Percentiles rank a stretch among this genome's conserved stretches.
phyloP scores from a whole-genome alignment of 352 stramenopile species.

The Phytopythium oedochilum region DNA sequence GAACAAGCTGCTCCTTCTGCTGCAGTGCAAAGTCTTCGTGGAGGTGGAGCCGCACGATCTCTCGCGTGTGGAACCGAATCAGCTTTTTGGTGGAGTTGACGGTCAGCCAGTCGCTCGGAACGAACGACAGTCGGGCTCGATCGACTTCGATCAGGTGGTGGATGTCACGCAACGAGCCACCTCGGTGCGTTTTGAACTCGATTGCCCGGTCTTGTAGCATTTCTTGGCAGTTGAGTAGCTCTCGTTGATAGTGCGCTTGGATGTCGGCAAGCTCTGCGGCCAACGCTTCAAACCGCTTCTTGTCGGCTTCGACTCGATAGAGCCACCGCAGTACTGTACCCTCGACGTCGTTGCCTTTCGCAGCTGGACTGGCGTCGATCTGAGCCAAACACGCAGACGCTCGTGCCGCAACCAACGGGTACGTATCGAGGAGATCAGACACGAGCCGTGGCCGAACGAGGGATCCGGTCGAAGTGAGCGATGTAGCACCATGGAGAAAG shows the following conservation, averaged over 20 bases:
- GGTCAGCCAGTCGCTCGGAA: constrained; percentile 34
- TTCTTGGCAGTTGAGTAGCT: constrained; percentile 9
- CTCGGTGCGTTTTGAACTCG: constrained; percentile 21
- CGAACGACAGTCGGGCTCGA: constrained; percentile 13
- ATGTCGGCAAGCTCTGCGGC: constrained; percentile 14
- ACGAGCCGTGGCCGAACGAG: constrained; percentile 3
- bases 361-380: constrained; percentile 12
- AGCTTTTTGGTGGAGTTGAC: constrained; percentile 42
- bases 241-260: constrained; percentile 10
- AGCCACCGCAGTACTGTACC: constrained; percentile 20
- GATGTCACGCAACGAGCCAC: constrained; percentile 16
- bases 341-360: constrained; percentile 16
- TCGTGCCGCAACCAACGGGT: constrained; percentile 7
- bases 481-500: constrained; percentile 1
- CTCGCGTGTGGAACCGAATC: constrained; percentile 33
- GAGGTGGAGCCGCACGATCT: constrained; percentile 30
- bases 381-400: constrained; percentile 6
- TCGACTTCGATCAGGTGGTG: constrained; percentile 26
- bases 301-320: constrained; percentile 3
- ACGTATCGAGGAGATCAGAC: constrained; percentile 10
- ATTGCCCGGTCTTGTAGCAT: constrained; percentile 16
- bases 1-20: constrained; percentile 25
- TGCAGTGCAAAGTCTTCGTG: constrained; percentile 25
- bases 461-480: not conserved
- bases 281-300: constrained; percentile 14